Evolutionary conservation across 345 rosid species (phyloP).

Genomic region (Citrus cavaleriei): DNA sequence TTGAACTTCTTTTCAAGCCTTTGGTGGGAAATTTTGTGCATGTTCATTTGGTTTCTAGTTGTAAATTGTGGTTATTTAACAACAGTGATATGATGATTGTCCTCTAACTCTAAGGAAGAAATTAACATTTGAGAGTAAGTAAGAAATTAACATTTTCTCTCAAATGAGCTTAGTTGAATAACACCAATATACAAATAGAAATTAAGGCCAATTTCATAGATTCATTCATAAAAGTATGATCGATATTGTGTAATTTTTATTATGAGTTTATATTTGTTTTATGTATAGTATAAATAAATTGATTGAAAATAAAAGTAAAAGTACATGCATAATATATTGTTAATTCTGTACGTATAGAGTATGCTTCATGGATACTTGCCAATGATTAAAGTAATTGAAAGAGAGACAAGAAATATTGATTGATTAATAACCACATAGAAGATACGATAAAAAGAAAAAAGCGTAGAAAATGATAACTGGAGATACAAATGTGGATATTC

Average conservation of each 20-base stretch:
- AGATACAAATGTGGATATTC: not conserved
- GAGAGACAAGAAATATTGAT: not conserved
- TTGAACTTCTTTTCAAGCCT: not conserved
- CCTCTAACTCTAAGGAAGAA: not conserved
- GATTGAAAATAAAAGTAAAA: not conserved
- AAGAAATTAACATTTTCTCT: not conserved
- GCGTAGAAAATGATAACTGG: not conserved
- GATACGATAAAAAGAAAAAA: not conserved
- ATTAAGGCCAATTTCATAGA: not conserved
- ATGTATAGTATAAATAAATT: not conserved
- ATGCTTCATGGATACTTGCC: not conserved
- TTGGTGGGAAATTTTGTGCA: not conserved
- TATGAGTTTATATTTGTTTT: not conserved
- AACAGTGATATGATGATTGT: not conserved
- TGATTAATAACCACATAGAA: not conserved
- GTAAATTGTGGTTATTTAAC: not conserved
- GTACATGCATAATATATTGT: not conserved
- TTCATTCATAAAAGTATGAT: not conserved
- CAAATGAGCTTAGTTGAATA: not conserved
- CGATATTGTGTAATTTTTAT: not conserved
- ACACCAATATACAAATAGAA: not conserved
- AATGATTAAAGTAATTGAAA: not conserved
- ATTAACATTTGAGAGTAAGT: no score
- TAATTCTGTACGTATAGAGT: not conserved
- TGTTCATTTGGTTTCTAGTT: not conserved